Base-by-base conservation (phyloP, 2,329 filamentous ascomycete species). In the Stachybotrys chlorohalonatus region DNA sequence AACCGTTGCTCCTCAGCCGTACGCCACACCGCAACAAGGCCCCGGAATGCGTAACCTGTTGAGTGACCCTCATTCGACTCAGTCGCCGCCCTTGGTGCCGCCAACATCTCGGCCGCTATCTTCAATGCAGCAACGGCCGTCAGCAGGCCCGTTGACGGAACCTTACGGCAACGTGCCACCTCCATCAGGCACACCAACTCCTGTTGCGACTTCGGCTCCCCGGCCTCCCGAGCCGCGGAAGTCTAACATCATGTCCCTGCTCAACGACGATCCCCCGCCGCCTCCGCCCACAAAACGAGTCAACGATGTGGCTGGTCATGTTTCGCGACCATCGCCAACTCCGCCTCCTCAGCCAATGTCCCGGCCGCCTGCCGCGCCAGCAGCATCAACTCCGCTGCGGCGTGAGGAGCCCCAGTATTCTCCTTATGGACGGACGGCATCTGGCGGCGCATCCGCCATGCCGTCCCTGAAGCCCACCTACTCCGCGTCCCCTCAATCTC, bases 241-340 rank as follows among this genome's bases (percentile, higher is more conserved):
- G 70, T 84, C 82, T 13, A 85, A 73, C 58, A 76, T 86, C 57
- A 83, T 85, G 77, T 81, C 81, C 0, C 66, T 86, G 57, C 72
- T 86, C 3, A 84, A 84, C 59, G 81, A 85, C 57, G 83, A 85
- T 53, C 75, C 77, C 7, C 71, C 70, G 4, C 70, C 75, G 7
- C 75, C 75, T n/a, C 70, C 75, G 6, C 70, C 76, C 6, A 75
- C 75, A 16, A 82, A 82, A 66, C 73, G 79, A 36, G 69, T 82
- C 32, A 69, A 58, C 47, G 79, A 82, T 53, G 71, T 82, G 9
- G 70, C 73, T 11, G 63, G 63, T 52, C 63, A 63, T 15, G 64
- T 70, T 11, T 58, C 69, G 47, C 64, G 71, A n/a, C 75, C 76
- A 24, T 77, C 78, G 9, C 63, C 70, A 11, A 81, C 79, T 3